These are phyloP conservation scores for Debaryomyces robertsiae DNA, from an alignment of 1,139 yeast species.

Conservation along the genomic window DNA sequence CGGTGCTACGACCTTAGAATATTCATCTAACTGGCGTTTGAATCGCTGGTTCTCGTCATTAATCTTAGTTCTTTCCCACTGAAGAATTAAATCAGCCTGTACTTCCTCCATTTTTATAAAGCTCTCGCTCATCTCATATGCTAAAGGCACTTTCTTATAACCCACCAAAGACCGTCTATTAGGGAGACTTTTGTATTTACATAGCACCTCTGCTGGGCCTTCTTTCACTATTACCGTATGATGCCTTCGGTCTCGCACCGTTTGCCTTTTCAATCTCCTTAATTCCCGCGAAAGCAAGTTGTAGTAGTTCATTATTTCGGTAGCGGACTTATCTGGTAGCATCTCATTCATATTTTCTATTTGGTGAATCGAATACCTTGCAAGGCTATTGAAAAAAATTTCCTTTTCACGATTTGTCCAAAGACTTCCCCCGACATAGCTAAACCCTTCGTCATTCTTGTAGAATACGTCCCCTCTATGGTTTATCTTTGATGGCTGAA, in stretches of 20 bases:
- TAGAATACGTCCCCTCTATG: slow-evolving; percentile 15
- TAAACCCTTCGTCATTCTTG: slow-evolving; percentile 6
- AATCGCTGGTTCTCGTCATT: slow-evolving; percentile 20
- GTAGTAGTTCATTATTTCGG: slow-evolving; percentile 53
- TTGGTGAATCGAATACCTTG: slow-evolving; percentile 52
- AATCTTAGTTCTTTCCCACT: slow-evolving; percentile 20
- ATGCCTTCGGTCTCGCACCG: slow-evolving; percentile 1
- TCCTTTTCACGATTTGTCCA: slow-evolving; percentile 30
- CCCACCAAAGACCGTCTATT: slow-evolving; percentile 7
- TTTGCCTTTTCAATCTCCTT: slow-evolving; percentile 20
- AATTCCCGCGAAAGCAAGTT: slow-evolving; percentile 34
- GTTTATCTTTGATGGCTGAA: slow-evolving; percentile 15
- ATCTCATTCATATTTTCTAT: slow-evolving; percentile 40
- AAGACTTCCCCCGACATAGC: slow-evolving; percentile 9
- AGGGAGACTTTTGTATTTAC: slow-evolving; percentile 3
- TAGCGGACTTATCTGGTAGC: slow-evolving; percentile 42
- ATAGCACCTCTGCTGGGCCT: neutral
- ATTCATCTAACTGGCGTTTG: slow-evolving; percentile 10
- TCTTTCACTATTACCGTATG: slow-evolving; percentile 1
- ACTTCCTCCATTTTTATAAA: slow-evolving; percentile 52
- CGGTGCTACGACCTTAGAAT: slow-evolving; percentile 6
- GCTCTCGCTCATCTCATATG: slow-evolving; percentile 53
- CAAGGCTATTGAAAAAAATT: slow-evolving; percentile 31
- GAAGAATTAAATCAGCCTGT: slow-evolving; percentile 34
- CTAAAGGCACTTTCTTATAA: slow-evolving; percentile 39